Base-by-base conservation (phyloP, 495 filamentous ascomycete species). In the Choiromyces venosus region DNA sequence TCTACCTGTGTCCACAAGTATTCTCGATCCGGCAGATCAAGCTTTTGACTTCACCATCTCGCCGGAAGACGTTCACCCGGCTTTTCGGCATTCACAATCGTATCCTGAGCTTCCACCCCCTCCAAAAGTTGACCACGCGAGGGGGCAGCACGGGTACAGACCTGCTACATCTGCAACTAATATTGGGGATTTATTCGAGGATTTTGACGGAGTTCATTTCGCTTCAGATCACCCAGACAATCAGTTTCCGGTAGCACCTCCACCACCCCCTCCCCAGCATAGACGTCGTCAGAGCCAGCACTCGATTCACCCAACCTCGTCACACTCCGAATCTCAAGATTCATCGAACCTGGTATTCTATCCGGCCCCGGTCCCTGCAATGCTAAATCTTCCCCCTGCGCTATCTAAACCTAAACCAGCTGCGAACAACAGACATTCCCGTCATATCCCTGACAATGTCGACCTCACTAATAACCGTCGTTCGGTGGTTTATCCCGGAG, bases 161-260 rank as follows among this genome's bases (percentile, higher is more conserved):
- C 75, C 75, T 29, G 75, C 75, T 7, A 77, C 75, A 73, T 77
- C 75, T 64, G 70, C 74, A 65, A 72, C 74, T 56, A 74, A 74
- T 66, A 74, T 77, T 66, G 78, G 78, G 79, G 83, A 84, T 42
- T 86, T 95, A 35, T 99, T 98, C 84, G 87, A 86, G 14, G 93
- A 97, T 81, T 99, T 99, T 79, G 95, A 98, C 84, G 95, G 95
- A 69, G 93, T 93, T 18, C 94, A 99, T 83, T 94, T 88, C 80
- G 84, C 88, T 37, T 87, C 85, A 33, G 78, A 83, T 29, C 66
- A 72, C 46, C 77, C 73, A 0, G 33, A 4, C 33, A 61, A 61
- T 61, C 52, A 33, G 25, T 61, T 61, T 61, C 33, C 52, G 12
- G 73, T 69, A 74, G 74, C 69, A 67, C 66, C 66, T 61, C 76